Conservation (phyloP, 176 grass and related monocot species). For the Panicum miliaceum region DNA sequence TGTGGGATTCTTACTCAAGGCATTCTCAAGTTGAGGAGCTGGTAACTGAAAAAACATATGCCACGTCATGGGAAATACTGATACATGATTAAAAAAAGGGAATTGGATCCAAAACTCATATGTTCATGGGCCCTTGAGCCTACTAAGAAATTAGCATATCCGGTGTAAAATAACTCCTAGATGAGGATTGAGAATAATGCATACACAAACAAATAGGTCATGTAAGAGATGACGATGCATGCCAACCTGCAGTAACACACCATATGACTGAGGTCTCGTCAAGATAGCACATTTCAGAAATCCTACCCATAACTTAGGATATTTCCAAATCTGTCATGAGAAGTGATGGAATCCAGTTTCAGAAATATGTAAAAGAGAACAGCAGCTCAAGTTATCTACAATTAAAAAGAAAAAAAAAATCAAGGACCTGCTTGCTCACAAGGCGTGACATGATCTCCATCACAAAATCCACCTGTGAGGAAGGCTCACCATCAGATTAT, state of each 20-base stretch:
- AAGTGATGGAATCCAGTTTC: slow-evolving; percentile 27
- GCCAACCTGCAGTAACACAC: slow-evolving; percentile 86
- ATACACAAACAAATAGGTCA: slow-evolving; percentile 32
- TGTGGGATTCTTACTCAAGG: slow-evolving; percentile 72
- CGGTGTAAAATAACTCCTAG: neutral
- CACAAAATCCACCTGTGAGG: slow-evolving; percentile 84
- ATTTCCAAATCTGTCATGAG: slow-evolving; percentile 90
- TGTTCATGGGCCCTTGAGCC: neutral
- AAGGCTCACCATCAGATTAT: slow-evolving; percentile 32
- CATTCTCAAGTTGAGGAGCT: slow-evolving; percentile 93
- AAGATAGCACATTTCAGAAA: slow-evolving; percentile 91
- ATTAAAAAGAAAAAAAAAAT: slow-evolving; percentile 12
- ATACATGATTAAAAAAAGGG: slow-evolving; percentile 9
- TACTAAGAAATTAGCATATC: neutral
- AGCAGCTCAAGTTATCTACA: neutral
- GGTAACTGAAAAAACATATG: slow-evolving; percentile 67
- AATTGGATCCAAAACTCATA: neutral
- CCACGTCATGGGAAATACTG: neutral
- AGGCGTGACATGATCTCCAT: slow-evolving; percentile 95
- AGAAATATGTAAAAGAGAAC: slow-evolving; percentile 18
- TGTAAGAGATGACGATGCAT: slow-evolving; percentile 16
- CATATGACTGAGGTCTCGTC: slow-evolving; percentile 89
- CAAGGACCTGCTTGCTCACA: slow-evolving; percentile 81
- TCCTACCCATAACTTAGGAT: slow-evolving; percentile 96
- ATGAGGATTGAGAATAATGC: neutral